A percentile compares a stretch with the other conserved stretches of the same genome.
Conservation (phyloP, 169 alveolate genomes). For the Eimeria praecox region DNA sequence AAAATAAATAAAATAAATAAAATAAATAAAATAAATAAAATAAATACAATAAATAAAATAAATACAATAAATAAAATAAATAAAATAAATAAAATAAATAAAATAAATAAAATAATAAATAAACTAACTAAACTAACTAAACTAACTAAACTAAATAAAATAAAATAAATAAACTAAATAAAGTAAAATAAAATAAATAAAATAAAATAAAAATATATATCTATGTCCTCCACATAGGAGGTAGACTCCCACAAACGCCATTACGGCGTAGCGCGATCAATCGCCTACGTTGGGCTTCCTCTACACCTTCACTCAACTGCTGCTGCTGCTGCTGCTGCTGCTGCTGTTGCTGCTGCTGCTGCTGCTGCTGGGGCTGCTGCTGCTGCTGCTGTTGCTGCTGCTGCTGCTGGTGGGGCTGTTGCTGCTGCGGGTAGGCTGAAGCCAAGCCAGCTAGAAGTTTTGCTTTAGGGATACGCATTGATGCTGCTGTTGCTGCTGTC, state of each 20-base stretch:
- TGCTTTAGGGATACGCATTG: no score
- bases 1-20: neutral
- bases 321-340: slow-evolving; percentile 25
- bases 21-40: neutral
- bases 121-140: neutral
- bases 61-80: neutral
- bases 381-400: neutral
- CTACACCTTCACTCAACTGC: neutral
- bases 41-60: neutral
- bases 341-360: neutral
- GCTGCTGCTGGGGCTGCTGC: neutral
- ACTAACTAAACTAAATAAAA: neutral
- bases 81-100: neutral
- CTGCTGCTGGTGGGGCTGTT: neutral
- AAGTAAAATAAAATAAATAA: neutral
- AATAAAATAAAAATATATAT: neutral
- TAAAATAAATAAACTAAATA: neutral
- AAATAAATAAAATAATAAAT: neutral
- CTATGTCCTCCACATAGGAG: slow-evolving; percentile 3
- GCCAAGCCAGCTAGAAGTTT: no score
- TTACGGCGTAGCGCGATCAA: slow-evolving; percentile 16
- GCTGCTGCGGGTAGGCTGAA: no score
- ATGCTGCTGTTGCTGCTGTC: neutral
- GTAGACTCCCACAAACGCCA: slow-evolving; percentile 29
- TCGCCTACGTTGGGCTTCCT: neutral